These are phyloP conservation scores for Protea cynaroides DNA, from an alignment of 164 flowering plant genomes.

Conservation along the genomic window DNA sequence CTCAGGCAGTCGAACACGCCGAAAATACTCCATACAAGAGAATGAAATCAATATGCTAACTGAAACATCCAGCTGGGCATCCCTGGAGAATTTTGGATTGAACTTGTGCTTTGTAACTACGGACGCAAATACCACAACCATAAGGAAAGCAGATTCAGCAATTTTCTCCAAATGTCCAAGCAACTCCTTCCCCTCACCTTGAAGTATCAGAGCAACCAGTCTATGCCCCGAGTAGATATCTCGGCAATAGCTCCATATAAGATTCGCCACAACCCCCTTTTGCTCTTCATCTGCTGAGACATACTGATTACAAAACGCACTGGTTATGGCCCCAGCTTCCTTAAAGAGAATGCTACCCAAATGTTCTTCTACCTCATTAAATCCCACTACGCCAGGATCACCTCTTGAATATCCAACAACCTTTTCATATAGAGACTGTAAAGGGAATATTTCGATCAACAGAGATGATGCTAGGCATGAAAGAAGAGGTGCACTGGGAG, in stretches of 20 bases:
- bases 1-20: constrained; percentile 75
- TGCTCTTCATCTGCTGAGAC: constrained; percentile 51
- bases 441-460: constrained; percentile 64
- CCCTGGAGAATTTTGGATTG: constrained; percentile 32
- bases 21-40: constrained; percentile 84
- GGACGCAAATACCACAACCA: constrained; percentile 82
- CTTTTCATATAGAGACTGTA: constrained; percentile 33
- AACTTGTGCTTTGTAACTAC: constrained; percentile 71
- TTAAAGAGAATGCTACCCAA: constrained; percentile 47
- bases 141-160: constrained; percentile 86
- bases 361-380: constrained; percentile 45
- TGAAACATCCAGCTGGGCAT: constrained; percentile 46
- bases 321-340: constrained; percentile 79
- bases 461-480: constrained; percentile 56
- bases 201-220: constrained; percentile 40
- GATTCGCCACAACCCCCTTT: constrained; percentile 54
- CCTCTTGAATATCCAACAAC: constrained; percentile 19
- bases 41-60: constrained; percentile 60
- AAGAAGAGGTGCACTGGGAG: constrained; percentile 36
- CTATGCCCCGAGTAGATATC: constrained; percentile 59
- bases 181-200: constrained; percentile 33
- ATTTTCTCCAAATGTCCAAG: constrained; percentile 72
- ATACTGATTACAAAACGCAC: constrained; percentile 78
- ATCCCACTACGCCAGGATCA: constrained; percentile 8
- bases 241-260: constrained; percentile 66